Evolutionary conservation across 176 grass and related monocot species (phyloP).

Genomic region (Ananas comosus): DNA sequence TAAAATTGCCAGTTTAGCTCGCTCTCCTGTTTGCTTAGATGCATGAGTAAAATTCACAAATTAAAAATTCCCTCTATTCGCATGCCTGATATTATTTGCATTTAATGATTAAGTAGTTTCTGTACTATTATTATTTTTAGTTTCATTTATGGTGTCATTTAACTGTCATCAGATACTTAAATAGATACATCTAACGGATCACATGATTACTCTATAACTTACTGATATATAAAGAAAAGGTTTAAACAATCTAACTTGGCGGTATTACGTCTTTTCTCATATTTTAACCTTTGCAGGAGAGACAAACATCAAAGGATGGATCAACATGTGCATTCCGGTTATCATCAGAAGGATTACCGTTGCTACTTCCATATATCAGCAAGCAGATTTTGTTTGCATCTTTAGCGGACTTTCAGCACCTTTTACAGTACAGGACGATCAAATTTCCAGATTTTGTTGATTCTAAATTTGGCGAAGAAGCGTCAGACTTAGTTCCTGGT

Average conservation of each 20-base stretch:
- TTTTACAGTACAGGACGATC: conserved; percentile 70
- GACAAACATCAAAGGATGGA: conserved; percentile 64
- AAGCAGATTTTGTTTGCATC: conserved; percentile 71
- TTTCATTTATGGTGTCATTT: no score
- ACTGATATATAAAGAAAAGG: no score
- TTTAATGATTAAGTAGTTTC: no score
- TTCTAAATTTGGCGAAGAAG: conserved; percentile 53
- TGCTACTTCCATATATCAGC: conserved; percentile 77
- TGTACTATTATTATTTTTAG: no score
- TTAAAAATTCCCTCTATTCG: no score
- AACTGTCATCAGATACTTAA: no score
- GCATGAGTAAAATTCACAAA: no score
- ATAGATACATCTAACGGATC: no score
- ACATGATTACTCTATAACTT: no score
- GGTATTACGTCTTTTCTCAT: neutral
- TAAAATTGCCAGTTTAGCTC: no score
- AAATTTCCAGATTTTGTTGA: conserved; percentile 87
- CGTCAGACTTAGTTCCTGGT: conserved; percentile 51
- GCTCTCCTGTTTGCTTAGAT: no score
- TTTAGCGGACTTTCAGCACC: conserved; percentile 64
- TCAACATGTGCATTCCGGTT: conserved; percentile 73
- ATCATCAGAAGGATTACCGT: conserved; percentile 85
- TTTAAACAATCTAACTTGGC: neutral
- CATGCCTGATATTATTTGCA: no score
- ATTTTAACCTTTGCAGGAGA: conserved; percentile 47